Conservation (phyloP, 73 alveolate genomes). For the Paramecium pentaurelia region DNA sequence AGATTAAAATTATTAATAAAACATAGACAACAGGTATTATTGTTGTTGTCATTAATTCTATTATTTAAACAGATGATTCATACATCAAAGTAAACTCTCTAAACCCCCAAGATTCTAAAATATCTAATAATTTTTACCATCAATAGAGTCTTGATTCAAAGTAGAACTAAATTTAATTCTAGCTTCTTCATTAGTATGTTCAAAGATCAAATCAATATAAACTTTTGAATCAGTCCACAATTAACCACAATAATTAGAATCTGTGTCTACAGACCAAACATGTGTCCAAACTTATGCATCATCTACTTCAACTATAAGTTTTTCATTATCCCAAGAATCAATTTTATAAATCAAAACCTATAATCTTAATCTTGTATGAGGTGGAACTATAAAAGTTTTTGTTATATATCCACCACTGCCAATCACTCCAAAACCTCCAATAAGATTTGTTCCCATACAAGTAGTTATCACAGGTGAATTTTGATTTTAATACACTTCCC, state of each 20-base stretch:
- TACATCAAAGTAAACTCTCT: background rate
- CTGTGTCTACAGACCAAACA: background rate
- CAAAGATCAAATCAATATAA: background rate
- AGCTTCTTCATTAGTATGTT: background rate
- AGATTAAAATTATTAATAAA: background rate
- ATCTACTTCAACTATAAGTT: background rate
- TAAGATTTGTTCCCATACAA: background rate
- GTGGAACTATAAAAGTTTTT: background rate
- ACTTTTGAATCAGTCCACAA: background rate
- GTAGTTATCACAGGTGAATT: background rate
- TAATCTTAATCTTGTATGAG: background rate
- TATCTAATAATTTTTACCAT: background rate
- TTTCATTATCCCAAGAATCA: conserved; percentile 36
- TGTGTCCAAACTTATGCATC: background rate
- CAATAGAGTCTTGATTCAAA: background rate
- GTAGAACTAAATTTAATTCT: background rate
- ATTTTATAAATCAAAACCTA: background rate
- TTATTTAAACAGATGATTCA: background rate
- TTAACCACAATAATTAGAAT: background rate
- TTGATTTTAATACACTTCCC: background rate
- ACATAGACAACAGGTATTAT: background rate
- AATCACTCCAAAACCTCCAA: background rate
- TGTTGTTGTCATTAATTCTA: background rate
- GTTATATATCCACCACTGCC: background rate
- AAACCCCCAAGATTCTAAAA: conserved; percentile 32